Base-by-base conservation (phyloP, 2,329 filamentous ascomycete genomes). In the Fusarium armeniacum region DNA sequence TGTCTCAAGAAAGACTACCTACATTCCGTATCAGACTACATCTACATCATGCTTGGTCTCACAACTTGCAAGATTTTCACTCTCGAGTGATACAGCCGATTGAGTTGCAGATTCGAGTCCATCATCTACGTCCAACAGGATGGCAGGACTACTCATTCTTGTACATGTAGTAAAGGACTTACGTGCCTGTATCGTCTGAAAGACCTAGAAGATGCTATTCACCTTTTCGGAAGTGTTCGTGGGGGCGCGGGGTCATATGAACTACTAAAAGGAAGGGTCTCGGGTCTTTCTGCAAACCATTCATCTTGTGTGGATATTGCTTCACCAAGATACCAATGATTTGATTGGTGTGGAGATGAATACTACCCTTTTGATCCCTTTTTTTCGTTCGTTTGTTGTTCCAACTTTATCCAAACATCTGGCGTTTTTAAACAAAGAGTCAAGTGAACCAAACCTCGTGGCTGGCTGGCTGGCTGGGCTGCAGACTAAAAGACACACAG, bases 391-490 rank as follows among this genome's bases (percentile, higher is more conserved):
- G 18, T 53, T 45, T 38, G 49, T n/a, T 20, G 5, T 38, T n/a
- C n/a, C 32, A 63, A 32, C 30, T 33, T 20, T 32, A 28, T 36
- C 56, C 43, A 28, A 40, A 10, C 10, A 28, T 28, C 55, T 57
- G 49, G 45, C 30, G 24, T 43, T 22, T 24, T 28, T 49, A n/a
- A 56, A 52, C 45, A 59, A 59, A 65, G 62, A 57, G 44, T 43
- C 24, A n/a, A 58, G n/a, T 35, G 30, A 47, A 35, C 10, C 33
- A 35, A 47, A 40, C 8, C 33, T 38, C 9, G 53, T 40, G 47
- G 22, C 43, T 54, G 15, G 28, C 43, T 54, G 15, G 28, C 28
- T 28, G 26, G 26, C 26, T 28, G 28, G 9, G 28, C 28, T 30
- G 28, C 28, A 30, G 30, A 47, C 62, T 61, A 54, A 45, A 2